A percentile compares a stretch with the other conserved stretches of the same genome.
phyloP scores from a whole-genome alignment of 306 rosid species.

The Inga oerstediana region DNA sequence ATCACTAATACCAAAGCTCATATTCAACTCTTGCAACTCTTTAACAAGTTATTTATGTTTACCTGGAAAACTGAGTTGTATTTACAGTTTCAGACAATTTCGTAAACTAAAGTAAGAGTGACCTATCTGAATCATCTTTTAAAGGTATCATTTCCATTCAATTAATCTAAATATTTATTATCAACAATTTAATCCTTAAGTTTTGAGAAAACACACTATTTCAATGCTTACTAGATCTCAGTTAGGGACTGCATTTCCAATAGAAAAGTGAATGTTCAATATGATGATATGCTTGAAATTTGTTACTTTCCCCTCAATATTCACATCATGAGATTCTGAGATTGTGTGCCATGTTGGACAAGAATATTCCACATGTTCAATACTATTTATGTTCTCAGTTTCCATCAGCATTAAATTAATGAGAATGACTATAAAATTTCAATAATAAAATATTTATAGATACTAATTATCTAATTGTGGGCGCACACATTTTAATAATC shows the following conservation, averaged over 20 bases:
- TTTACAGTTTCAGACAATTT: too few species aligned
- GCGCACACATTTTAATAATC: neutral
- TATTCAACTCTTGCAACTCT: too few species aligned
- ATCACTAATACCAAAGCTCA: too few species aligned
- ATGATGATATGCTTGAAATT: neutral
- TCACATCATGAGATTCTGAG: neutral
- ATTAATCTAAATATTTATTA: neutral
- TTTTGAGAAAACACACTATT: neutral
- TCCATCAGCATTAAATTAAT: neutral
- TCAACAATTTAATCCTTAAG: neutral
- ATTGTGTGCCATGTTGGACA: neutral
- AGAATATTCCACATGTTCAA: neutral
- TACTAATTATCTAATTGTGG: neutral
- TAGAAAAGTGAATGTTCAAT: too few species aligned
- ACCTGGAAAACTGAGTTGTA: too few species aligned
- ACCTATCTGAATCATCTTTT: neutral
- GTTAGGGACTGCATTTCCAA: too few species aligned
- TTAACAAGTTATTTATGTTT: too few species aligned
- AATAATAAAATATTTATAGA: neutral
- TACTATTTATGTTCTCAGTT: neutral
- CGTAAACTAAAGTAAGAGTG: too few species aligned
- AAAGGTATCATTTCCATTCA: neutral
- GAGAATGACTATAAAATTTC: neutral
- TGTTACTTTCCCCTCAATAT: neutral
- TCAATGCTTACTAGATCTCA: neutral